Percentiles rank a stretch among this genome's conserved stretches.
Conservation (phyloP, 164 flowering plant species). For the Cinnamomum chago region DNA sequence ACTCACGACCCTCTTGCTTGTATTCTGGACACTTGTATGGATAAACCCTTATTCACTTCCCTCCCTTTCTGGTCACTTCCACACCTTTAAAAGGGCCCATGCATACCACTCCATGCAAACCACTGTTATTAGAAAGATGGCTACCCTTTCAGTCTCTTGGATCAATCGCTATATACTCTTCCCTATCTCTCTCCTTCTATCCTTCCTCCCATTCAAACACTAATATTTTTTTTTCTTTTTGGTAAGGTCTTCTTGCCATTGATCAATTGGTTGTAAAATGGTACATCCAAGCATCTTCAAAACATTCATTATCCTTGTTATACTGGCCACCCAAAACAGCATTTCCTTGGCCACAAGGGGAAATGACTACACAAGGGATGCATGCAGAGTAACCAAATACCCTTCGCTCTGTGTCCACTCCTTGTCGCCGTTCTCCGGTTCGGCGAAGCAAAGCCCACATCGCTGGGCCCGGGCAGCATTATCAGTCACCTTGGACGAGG, state of each 20-base stretch:
- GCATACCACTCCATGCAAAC: not conserved
- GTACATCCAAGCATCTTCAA: not conserved
- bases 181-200: not conserved
- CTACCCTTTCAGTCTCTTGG: not conserved
- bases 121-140: not conserved
- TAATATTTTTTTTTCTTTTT: not conserved
- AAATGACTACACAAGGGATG: conserved; percentile 42
- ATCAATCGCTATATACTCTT: not conserved
- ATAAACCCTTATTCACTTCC: not conserved
- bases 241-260: not conserved
- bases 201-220: not conserved
- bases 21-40: conserved; percentile 8
- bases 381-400: conserved; percentile 66
- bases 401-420: conserved; percentile 55
- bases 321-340: not conserved
- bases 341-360: not conserved
- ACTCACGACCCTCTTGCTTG: conserved; percentile 26
- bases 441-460: conserved; percentile 40
- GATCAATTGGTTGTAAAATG: not conserved
- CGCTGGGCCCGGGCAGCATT: conserved; percentile 81
- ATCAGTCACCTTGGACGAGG: conserved; percentile 51
- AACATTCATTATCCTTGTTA: conserved; percentile 9
- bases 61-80: not conserved
- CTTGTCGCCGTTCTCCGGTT: conserved; percentile 42
- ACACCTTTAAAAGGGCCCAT: not conserved